Conservation (phyloP, 2,329 filamentous ascomycete genomes). For the Tolypocladium ovalisporum region DNA sequence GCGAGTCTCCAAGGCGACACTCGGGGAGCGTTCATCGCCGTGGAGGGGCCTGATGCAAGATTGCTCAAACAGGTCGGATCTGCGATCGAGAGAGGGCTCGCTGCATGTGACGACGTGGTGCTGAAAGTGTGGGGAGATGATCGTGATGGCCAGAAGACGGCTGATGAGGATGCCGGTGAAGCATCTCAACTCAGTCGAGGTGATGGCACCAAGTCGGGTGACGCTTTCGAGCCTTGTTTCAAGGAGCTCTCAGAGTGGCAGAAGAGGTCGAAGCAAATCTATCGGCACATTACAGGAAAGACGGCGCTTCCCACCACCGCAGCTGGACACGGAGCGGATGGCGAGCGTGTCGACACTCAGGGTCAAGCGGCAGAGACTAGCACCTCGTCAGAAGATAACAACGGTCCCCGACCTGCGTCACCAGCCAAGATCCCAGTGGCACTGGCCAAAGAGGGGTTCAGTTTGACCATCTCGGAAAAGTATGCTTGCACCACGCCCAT, state of each 20-base stretch:
- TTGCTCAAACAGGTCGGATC: slow-evolving; percentile 46
- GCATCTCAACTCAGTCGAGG: slow-evolving; percentile 1
- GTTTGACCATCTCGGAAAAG: slow-evolving; percentile 65
- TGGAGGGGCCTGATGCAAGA: slow-evolving; percentile 61
- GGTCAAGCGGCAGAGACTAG: slow-evolving; percentile 2
- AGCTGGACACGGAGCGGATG: slow-evolving; percentile 1
- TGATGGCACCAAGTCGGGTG: slow-evolving; percentile 13
- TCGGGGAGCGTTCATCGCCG: slow-evolving; percentile 70
- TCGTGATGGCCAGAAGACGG: slow-evolving; percentile 5
- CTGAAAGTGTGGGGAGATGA: slow-evolving; percentile 34
- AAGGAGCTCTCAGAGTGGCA: slow-evolving; percentile 59
- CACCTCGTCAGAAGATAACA: slow-evolving; percentile 3
- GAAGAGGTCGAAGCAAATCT: slow-evolving; percentile 59
- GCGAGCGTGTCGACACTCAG: neutral
- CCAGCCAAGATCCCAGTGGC: slow-evolving; percentile 50
- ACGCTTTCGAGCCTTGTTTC: slow-evolving; percentile 50
- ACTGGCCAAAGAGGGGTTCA: slow-evolving; percentile 67
- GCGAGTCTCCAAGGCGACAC: slow-evolving; percentile 23
- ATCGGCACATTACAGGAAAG: slow-evolving; percentile 31
- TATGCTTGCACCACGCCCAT: slow-evolving; percentile 68
- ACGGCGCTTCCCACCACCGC: neutral
- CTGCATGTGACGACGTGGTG: slow-evolving; percentile 26
- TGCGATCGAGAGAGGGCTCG: slow-evolving; percentile 54
- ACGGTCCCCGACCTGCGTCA: neutral
- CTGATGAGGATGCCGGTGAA: slow-evolving; percentile 7